Conservation (phyloP, 2,329 filamentous ascomycete genomes). For the Sarocladium oryzae region DNA sequence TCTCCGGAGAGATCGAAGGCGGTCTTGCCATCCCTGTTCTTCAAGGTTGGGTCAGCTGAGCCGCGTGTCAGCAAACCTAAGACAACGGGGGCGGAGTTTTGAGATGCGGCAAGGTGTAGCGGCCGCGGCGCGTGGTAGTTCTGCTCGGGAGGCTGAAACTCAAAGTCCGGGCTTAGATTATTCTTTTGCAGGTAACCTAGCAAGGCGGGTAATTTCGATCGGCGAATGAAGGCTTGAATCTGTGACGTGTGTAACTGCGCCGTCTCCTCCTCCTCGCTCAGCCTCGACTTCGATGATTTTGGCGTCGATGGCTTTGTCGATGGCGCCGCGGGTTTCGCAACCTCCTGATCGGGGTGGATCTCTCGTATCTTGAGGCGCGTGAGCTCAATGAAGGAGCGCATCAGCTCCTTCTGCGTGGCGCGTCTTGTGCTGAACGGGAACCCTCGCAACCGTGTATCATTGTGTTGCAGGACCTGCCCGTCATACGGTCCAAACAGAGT, state of each 20-base stretch:
- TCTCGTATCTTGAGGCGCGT: conserved; percentile 82
- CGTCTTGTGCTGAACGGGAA: conserved; percentile 92
- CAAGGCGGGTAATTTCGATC: conserved; percentile 82
- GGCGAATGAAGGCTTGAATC: conserved; percentile 77
- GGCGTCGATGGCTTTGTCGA: conserved; percentile 28
- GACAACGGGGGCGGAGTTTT: conserved; percentile 74
- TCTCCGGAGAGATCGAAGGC: conserved; percentile 85
- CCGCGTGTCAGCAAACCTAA: conserved; percentile 69
- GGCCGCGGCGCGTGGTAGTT: conserved; percentile 77
- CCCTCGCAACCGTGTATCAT: conserved; percentile 73
- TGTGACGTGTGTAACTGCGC: conserved; percentile 81
- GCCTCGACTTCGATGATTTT: conserved; percentile 55
- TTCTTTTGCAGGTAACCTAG: conserved; percentile 80
- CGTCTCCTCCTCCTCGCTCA: conserved; percentile 77
- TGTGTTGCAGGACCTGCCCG: conserved; percentile 70
- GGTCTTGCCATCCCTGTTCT: conserved; percentile 72
- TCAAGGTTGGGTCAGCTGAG: conserved; percentile 63
- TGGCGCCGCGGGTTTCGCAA: conserved; percentile 24
- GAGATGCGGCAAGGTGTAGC: conserved; percentile 77
- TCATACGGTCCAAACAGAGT: conserved; percentile 91
- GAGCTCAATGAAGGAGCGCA: conserved; percentile 89
- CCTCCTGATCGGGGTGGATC: conserved; percentile 59
- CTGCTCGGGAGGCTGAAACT: conserved; percentile 64
- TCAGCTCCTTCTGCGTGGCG: conserved; percentile 88
- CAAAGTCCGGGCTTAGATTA: conserved; percentile 62